Evolutionary conservation across 148 eudicot species (phyloP).

Genomic region (Vaccinium corymbosum): DNA sequence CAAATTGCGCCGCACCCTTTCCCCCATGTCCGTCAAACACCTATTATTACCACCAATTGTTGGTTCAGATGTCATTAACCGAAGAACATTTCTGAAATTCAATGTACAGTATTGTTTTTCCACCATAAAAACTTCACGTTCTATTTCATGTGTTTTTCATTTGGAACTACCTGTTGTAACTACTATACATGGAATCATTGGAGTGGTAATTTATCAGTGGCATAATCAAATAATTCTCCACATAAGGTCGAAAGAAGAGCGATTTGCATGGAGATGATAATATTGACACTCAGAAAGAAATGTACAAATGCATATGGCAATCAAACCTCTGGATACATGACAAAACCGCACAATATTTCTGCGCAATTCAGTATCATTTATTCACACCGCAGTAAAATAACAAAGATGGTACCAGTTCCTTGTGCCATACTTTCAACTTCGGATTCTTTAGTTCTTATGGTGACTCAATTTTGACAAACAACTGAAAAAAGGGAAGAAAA

Average conservation of each 20-base stretch:
- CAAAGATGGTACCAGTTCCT: no score
- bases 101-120: background rate
- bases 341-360: background rate
- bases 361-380: background rate
- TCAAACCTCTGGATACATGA: no score
- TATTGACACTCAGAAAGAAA: background rate
- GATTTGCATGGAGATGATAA: no score
- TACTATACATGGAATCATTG: background rate
- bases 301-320: no score
- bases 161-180: background rate
- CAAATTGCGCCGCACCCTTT: slow-evolving; percentile 83
- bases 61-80: background rate
- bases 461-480: no score
- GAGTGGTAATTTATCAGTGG: background rate
- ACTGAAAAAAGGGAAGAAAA: no score
- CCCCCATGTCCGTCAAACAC: slow-evolving; percentile 99
- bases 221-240: no score
- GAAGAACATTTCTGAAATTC: background rate
- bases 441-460: background rate
- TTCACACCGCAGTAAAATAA: background rate
- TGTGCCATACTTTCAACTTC: background rate
- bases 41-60: slow-evolving; percentile 29
- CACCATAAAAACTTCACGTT: background rate
- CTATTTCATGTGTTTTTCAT: background rate
- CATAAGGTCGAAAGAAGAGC: no score